Percentiles rank a stretch among this genome's conserved stretches.
Conservation (phyloP, 805 yeast genomes). For the Yueomyces sinensis region DNA sequence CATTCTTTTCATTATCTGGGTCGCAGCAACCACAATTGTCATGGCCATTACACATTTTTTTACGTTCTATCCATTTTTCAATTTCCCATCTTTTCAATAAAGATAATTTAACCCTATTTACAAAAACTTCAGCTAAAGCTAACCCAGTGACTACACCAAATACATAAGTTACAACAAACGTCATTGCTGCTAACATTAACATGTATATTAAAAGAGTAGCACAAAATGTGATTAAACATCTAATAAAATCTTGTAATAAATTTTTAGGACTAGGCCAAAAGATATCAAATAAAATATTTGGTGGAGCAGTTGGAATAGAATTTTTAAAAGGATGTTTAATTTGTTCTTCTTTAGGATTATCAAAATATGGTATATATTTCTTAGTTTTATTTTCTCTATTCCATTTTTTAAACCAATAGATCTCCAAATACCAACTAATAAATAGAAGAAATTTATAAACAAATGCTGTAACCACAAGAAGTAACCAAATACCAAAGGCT, state of each 20-base stretch:
- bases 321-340: not conserved
- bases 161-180: conserved; percentile 50
- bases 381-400: conserved; percentile 8
- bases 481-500: conserved; percentile 63
- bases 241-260: conserved; percentile 33
- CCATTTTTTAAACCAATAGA: conserved; percentile 43
- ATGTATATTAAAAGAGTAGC: conserved; percentile 59
- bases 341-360: conserved; percentile 1
- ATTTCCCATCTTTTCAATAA: conserved; percentile 22
- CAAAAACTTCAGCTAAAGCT: conserved; percentile 56
- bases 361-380: not conserved
- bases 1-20: too few species aligned
- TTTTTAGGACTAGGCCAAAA: conserved; percentile 19
- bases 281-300: conserved; percentile 17
- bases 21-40: conserved; percentile 18
- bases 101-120: conserved; percentile 35
- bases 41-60: conserved; percentile 18
- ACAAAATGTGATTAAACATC: conserved; percentile 42
- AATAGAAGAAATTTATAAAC: conserved; percentile 47
- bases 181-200: conserved; percentile 70
- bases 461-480: conserved; percentile 46
- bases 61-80: conserved; percentile 15
- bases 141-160: conserved; percentile 63
- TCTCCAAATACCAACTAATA: conserved; percentile 50
- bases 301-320: conserved; percentile 2